Percentiles rank a stretch among this genome's conserved stretches.
These are phyloP conservation scores for Macrolepiota fuliginosa DNA, from an alignment of 768 basidiomycete genomes.

Conservation along the genomic window DNA sequence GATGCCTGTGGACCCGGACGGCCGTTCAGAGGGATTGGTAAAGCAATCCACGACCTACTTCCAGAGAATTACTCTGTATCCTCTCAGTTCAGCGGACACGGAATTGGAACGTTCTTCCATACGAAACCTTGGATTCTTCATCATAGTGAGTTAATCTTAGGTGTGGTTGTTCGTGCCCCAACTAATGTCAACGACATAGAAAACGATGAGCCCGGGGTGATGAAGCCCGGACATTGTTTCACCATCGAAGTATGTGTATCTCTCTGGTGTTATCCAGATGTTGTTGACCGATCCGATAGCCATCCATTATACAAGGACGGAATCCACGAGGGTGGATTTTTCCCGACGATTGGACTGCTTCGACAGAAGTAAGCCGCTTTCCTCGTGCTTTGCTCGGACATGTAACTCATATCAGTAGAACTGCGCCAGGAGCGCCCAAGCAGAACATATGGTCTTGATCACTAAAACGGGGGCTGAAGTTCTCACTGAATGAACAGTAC, in stretches of 20 bases:
- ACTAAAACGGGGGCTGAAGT: constrained; percentile 78
- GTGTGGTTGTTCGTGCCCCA: not conserved
- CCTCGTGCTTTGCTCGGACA: not conserved
- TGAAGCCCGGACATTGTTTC: constrained; percentile 87
- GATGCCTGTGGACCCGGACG: constrained; percentile 67
- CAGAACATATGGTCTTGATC: constrained; percentile 87
- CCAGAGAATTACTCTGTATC: constrained; percentile 57
- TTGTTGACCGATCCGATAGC: constrained; percentile 36
- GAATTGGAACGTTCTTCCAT: constrained; percentile 83
- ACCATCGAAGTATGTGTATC: constrained; percentile 73
- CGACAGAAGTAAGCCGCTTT: constrained; percentile 61
- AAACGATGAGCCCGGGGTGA: constrained; percentile 79
- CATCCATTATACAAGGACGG: constrained; percentile 72
- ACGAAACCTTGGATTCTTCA: constrained; percentile 82
- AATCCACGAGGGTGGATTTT: constrained; percentile 73
- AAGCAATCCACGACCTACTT: constrained; percentile 58
- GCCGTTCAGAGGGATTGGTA: constrained; percentile 69
- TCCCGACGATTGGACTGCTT: constrained; percentile 93
- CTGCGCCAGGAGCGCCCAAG: constrained; percentile 80
- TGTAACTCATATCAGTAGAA: constrained; percentile 41
- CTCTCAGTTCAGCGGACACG: constrained; percentile 78
- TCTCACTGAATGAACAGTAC: constrained; percentile 45
- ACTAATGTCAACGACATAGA: constrained; percentile 34
- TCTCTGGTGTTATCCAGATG: not conserved
- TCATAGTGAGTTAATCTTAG: constrained; percentile 44